Conservation (phyloP, 1,139 yeast species). For the Sugiyamaella xylanicola region DNA sequence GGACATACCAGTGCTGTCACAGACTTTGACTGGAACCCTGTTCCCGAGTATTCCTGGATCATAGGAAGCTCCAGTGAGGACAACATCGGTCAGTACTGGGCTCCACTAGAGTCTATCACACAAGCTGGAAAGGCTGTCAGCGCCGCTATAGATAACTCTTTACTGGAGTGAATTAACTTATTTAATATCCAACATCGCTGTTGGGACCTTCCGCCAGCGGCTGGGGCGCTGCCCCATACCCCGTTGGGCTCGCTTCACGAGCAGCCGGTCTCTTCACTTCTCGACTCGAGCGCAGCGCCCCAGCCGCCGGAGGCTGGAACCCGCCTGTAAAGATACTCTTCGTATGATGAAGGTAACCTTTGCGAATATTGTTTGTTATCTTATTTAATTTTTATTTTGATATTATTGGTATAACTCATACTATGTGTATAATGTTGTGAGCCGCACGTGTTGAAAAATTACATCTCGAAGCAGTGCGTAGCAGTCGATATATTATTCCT, state of each 20-base stretch:
- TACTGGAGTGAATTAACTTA: constrained; percentile 12
- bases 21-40: constrained; percentile 80
- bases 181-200: too few species aligned
- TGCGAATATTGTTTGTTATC: too few species aligned
- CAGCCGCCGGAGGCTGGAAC: not conserved
- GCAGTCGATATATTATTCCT: too few species aligned
- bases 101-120: constrained; percentile 23
- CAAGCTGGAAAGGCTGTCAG: constrained; percentile 10
- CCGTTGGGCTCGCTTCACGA: not conserved
- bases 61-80: constrained; percentile 84
- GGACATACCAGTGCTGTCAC: constrained; percentile 90
- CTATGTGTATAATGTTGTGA: too few species aligned
- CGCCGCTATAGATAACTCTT: not conserved
- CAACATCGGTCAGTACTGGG: constrained; percentile 83
- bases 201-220: not conserved
- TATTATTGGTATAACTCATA: too few species aligned
- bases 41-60: constrained; percentile 61
- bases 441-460: not conserved
- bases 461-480: not conserved
- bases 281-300: not conserved
- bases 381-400: too few species aligned
- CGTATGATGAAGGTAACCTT: too few species aligned
- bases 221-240: not conserved
- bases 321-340: too few species aligned
- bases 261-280: not conserved